Evolutionary conservation across 148 eudicot species (phyloP), one percentile per base, ranked within the genome.

Genomic region (Cornus controversa): DNA sequence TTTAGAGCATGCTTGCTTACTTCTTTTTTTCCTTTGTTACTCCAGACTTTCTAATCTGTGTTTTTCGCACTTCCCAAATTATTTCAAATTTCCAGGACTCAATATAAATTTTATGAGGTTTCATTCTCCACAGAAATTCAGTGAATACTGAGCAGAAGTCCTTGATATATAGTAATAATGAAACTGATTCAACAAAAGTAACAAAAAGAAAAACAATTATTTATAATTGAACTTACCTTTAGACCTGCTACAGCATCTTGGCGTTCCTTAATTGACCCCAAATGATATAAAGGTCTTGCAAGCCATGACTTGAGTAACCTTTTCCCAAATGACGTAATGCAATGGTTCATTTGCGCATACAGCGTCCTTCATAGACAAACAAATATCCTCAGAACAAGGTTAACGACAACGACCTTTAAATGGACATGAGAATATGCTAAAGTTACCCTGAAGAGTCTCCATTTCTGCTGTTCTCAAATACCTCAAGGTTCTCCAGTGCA

Each of bases 171-270:
- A 60, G 2, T 60, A n/a, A 0, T 20, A 60, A 60, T 18, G 64
- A 60, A n/a, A 60, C 24, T n/a, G 24, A 60, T 25, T 18, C 5
- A n/a, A 18, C 64, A 60, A 22, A 18, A 60, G 64, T 22, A 24
- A 1, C 67, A 50, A 1, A 2, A 31, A 10, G 9, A 14, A 23
- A 37, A 79, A 37, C 28, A 13, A 64, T 40, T 11, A 67, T 47
- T 13, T 24, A 20, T 58, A 53, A 25, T 18, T 28, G 75, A 77
- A 57, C 72, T 63, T 82, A 95, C 99, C 91, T 82, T 91, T 23
- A 96, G 81, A 27, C 88, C 97, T 31, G 95, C 94, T 73, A 96
- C 73, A 79, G 99, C 99, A 82, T 90, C 98, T 87, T 96, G 99
- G 26, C 99, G 95, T 80, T 91, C 91, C 81, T 60, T 89, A 60